These are phyloP conservation scores for Erodium moschatum DNA, from an alignment of 441 rosid species.

Conservation along the genomic window DNA sequence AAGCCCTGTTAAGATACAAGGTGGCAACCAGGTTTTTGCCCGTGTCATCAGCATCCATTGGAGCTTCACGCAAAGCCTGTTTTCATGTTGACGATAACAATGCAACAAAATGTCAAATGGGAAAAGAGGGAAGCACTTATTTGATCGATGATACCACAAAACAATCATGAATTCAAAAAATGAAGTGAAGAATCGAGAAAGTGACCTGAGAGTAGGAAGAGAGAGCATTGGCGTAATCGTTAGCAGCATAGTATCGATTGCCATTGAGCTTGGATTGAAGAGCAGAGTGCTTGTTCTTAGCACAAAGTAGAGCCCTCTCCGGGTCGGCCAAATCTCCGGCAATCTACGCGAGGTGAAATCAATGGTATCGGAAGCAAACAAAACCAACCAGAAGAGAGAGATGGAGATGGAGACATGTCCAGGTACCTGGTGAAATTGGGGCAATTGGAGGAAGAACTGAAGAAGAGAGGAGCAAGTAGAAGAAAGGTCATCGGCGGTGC, in stretches of 20 bases:
- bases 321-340: conserved; percentile 42
- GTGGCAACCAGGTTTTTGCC: conserved; percentile 62
- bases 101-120: not conserved
- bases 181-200: not conserved
- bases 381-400: not conserved
- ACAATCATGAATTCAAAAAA: not conserved
- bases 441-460: conserved; percentile 33
- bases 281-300: conserved; percentile 47
- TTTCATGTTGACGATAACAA: not conserved
- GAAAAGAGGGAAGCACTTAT: not conserved
- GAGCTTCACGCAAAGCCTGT: conserved; percentile 71
- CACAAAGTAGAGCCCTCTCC: conserved; percentile 32
- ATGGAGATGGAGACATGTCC: not conserved
- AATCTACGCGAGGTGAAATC: conserved; percentile 19
- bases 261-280: conserved; percentile 55
- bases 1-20: conserved; percentile 64
- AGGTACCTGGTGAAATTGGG: conserved; percentile 47
- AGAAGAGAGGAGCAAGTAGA: conserved; percentile 41
- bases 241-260: conserved; percentile 37
- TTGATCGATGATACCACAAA: not conserved
- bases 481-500: conserved; percentile 36
- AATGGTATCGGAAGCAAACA: not conserved
- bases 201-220: conserved; percentile 47
- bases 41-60: conserved; percentile 35
- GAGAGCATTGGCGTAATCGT: conserved; percentile 40